phyloP scores from a whole-genome alignment of 306 rosid species.

The Cyamopsis tetragonoloba region DNA sequence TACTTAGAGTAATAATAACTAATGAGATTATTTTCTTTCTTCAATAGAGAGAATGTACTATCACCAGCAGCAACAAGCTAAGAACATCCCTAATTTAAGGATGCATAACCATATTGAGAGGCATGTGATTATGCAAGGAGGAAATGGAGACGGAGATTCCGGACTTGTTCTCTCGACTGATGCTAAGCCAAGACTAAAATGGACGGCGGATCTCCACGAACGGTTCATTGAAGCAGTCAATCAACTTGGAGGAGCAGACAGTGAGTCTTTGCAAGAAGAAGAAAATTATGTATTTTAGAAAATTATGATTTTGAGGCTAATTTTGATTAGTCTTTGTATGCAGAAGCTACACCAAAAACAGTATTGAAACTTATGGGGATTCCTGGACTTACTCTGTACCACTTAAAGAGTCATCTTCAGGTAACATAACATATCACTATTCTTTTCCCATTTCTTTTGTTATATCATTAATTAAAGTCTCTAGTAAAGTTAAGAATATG shows the following conservation, averaged over 20 bases:
- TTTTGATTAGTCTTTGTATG: slow-evolving; percentile 15
- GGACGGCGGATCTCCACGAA: slow-evolving; percentile 87
- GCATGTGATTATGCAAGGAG: slow-evolving; percentile 54
- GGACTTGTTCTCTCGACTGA: slow-evolving; percentile 86
- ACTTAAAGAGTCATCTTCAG: slow-evolving; percentile 90
- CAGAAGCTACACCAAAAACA: slow-evolving; percentile 92
- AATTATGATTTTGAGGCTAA: slow-evolving; percentile 2
- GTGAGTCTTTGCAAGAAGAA: slow-evolving; percentile 42
- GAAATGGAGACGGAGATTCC: slow-evolving; percentile 48
- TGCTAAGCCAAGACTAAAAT: slow-evolving; percentile 86
- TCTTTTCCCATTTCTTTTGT: background rate
- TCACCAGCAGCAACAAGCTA: slow-evolving; percentile 51
- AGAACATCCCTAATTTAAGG: slow-evolving; percentile 50
- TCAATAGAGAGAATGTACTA: slow-evolving; percentile 47
- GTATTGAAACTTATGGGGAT: slow-evolving; percentile 87
- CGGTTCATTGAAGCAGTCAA: slow-evolving; percentile 82
- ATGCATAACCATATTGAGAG: slow-evolving; percentile 47
- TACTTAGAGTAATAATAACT: slow-evolving; percentile 7
- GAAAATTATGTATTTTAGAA: background rate
- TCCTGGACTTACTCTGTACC: slow-evolving; percentile 82
- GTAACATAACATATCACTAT: slow-evolving; percentile 30
- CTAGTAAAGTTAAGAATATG: background rate
- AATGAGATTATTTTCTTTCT: slow-evolving; percentile 4
- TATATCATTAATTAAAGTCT: background rate
- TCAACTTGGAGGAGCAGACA: slow-evolving; percentile 84